Evolutionary conservation across 2,329 filamentous ascomycete genomes (phyloP), one percentile per base, ranked within the genome.

Genomic region (Simplicillium sp.): DNA sequence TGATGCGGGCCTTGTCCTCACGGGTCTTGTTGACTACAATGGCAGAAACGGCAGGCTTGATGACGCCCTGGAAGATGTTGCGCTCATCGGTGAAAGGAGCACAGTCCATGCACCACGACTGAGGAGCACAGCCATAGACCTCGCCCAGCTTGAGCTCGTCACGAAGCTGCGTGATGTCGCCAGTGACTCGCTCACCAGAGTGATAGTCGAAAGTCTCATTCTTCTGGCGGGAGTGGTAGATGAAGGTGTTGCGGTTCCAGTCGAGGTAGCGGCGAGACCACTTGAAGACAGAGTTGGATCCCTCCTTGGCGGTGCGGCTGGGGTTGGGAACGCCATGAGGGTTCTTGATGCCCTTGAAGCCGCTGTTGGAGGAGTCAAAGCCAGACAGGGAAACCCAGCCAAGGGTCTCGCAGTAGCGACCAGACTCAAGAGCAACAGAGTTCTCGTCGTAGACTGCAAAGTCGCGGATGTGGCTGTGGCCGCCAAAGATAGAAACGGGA

Each of bases 331-430:
- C 62, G 15, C 63, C 62, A 32, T 45, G 50, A 6, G 64, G 61
- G 13, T 61, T 60, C 12, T 49, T 38, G 25, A 54, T 48, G 8
- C 64, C 64, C 5, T 46, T 51, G 47, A 52, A 66, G 36, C 61
- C 64, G 53, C 66, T 71, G 39, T 65, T 67, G 29, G 55, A 57
- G 1, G 59, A 62, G 39, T 70, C 55, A 48, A 83, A 71, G 13
- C 79, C 79, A 38, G 68, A 71, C 60, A 83, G 71, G n/a, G 77
- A 73, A 16, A 82, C 54, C 74, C 77, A 84, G 17, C 80, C 80
- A 1, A 83, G 63, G 2, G 79, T 83, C 59, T 84, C 80, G 53
- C 79, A 83, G 57, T 82, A 84, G 39, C 76, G 68, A 6, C 76
- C 78, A 3, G 77, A 75, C 49, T 81, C 78, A 8, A 83, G 62